Base-by-base conservation (phyloP, 148 eudicot species). In the Spergularia marina region DNA sequence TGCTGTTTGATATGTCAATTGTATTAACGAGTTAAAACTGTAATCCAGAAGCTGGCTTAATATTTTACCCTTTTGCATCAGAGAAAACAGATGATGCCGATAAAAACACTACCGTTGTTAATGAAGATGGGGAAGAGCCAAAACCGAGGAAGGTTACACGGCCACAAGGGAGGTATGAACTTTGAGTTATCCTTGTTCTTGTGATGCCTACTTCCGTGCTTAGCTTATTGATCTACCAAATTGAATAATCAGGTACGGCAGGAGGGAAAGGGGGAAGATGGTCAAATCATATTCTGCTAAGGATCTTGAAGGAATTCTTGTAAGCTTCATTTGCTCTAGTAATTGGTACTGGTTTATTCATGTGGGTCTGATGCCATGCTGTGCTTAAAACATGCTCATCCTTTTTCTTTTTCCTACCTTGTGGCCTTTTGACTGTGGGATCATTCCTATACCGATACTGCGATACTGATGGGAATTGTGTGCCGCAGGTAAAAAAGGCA, bases 231-330 rank as follows among this genome's bases (percentile, higher is more conserved):
- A 70, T 49, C 60, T 20, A 54, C 65, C 10, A 30, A 23, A 20
- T 25, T 63, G 53, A 25, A 79, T 84, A 53, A 66, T 75, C 75
- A 95, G 98, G 87, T 95, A 95, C 76, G 79, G 84, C 83, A 95
- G 80, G 82, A 83, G 98, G 78, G 96, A 92, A 85, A 86, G 83
- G 72, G 97, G 94, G 72, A 95, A 92, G 86, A 85, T 74, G 71
- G 97, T 90, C 49, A 75, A 83, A 20, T 77, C 80, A 41, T 95
- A 92, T 82, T 85, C 97, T 78, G 72, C 90, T 16, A 52, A 92
- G 84, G 98, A 95, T 89, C 94, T 95, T 57, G 89, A 89, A 82
- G 97, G 96, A 73, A 95, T 95, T 76, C 90, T 95, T 70, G 98
- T 95, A 77, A 80, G 98, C 85, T 73, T 34, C 57, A 44, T 18